A percentile compares a stretch with the other conserved stretches of the same genome.
Conservation (phyloP, 306 rosid species). For the Sesbania bispinosa region DNA sequence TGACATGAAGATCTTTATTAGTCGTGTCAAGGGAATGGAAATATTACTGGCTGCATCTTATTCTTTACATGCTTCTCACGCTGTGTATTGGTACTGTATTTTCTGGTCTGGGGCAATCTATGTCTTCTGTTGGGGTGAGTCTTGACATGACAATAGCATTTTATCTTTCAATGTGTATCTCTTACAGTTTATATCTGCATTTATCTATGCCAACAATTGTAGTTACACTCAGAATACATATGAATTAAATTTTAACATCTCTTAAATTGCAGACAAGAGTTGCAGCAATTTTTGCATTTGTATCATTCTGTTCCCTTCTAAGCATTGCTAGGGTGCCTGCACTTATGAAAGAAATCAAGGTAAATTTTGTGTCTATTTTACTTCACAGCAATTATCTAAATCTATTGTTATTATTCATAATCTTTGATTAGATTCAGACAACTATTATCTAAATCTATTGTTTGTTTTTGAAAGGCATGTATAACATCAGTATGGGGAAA, state of each 20-base stretch:
- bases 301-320: slow-evolving; percentile 83
- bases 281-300: slow-evolving; percentile 86
- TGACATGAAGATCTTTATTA: slow-evolving; percentile 94
- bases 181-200: neutral
- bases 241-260: neutral
- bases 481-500: neutral
- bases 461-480: neutral
- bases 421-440: neutral
- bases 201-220: neutral
- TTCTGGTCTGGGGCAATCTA: slow-evolving; percentile 94
- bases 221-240: neutral
- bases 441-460: slow-evolving; percentile 4
- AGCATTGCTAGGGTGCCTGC: slow-evolving; percentile 94
- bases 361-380: slow-evolving; percentile 21
- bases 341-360: slow-evolving; percentile 83
- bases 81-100: slow-evolving; percentile 85
- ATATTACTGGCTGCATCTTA: slow-evolving; percentile 96
- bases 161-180: neutral
- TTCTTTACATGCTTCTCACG: slow-evolving; percentile 82
- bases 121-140: slow-evolving; percentile 94
- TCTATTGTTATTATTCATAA: neutral
- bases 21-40: slow-evolving; percentile 99
- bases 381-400: too few relatives aligned
- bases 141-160: neutral
- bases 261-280: slow-evolving; percentile 77